phyloP scores from a whole-genome alignment of 805 yeast species.

The Candida nemodendra region DNA sequence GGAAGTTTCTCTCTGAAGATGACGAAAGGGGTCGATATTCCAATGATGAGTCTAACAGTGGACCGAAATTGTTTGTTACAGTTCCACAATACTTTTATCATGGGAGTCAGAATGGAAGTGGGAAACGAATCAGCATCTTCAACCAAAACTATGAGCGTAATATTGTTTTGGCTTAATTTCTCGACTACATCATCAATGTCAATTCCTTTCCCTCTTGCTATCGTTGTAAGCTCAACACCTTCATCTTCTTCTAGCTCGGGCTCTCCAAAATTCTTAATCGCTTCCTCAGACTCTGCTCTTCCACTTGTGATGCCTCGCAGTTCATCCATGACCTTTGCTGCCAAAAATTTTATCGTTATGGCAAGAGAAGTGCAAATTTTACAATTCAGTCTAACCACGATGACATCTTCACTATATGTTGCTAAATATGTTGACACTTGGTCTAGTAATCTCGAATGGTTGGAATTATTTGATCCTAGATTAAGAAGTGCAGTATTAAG shows the following conservation, averaged over 20 bases:
- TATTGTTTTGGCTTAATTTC: constrained; percentile 10
- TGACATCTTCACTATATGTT: constrained; percentile 11
- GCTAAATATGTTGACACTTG: constrained; percentile 24
- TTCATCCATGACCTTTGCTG: constrained; percentile 22
- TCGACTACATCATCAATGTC: constrained; percentile 29
- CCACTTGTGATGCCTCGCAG: constrained; percentile 6
- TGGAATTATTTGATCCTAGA: constrained; percentile 44
- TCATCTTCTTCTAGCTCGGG: constrained; percentile 6
- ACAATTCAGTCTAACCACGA: constrained; percentile 35
- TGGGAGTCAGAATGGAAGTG: constrained; percentile 22
- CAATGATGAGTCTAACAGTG: constrained; percentile 28
- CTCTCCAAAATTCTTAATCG: constrained; percentile 7
- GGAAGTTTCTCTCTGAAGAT: constrained; percentile 36
- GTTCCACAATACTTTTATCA: constrained; percentile 25
- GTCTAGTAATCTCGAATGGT: constrained; percentile 36
- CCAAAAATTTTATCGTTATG: constrained; percentile 35
- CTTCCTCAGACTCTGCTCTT: constrained; percentile 8
- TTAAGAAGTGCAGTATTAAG: constrained; percentile 38
- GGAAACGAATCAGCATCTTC: constrained; percentile 38
- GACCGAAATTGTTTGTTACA: constrained; percentile 14
- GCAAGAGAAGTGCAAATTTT: constrained; percentile 38
- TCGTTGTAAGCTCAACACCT: constrained; percentile 5
- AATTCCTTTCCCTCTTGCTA: constrained; percentile 8
- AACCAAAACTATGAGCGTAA: constrained; percentile 26
- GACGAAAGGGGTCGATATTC: constrained; percentile 35